Base-by-base conservation (phyloP, 2,329 filamentous ascomycete genomes). In the Chaetoscypha palmicola region DNA sequence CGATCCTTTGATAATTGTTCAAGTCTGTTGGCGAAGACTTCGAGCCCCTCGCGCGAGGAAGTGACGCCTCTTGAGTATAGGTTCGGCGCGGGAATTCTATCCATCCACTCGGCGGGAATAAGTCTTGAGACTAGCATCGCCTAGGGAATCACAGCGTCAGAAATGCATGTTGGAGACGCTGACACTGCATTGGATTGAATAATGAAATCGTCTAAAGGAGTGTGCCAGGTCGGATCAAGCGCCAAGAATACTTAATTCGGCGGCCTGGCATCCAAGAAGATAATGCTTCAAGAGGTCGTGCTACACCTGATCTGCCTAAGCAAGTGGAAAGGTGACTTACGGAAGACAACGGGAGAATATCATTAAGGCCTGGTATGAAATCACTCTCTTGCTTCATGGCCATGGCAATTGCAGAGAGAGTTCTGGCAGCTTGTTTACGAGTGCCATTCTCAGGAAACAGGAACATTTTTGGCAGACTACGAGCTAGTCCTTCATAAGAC, bases 331-430 rank as follows among this genome's bases (percentile, higher is more conserved):
- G 7, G 24, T 7, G 24, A 28, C 12, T 7, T 28, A 28, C 24
- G 8, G 46, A 43, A 16, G 38, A 46, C 7, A 51, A 17, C 5
- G 49, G 46, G n/a, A 51, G 24, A 2, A 49, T 14, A 34, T 51
- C 49, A 19, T 48, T 49, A 16, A 51, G 24, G 4, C 49, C 49
- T 4, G 42, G 46, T 10, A 51, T 45, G 20, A 46, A 49, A 3
- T 46, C 23, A 9, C 31, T 41, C 2, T 32, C 43, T 10, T 16
- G 26, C 4, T 34, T 19, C 41, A 45, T 48, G 17, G 10, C 9
- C n/a, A 31, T 33, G 14, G 10, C 34, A 3, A 41, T 20, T n/a
- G 23, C 21, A 2, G n/a, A 19, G 19, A 41, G 21, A 16, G 38
- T 31, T 7, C 32, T 35, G 17, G 7, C 22, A 11, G 8, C n/a